A percentile compares a stretch with the other conserved stretches of the same genome.
Evolutionary conservation across 495 filamentous ascomycete species (phyloP).

Genomic region (Hyaloscypha hepaticicola): DNA sequence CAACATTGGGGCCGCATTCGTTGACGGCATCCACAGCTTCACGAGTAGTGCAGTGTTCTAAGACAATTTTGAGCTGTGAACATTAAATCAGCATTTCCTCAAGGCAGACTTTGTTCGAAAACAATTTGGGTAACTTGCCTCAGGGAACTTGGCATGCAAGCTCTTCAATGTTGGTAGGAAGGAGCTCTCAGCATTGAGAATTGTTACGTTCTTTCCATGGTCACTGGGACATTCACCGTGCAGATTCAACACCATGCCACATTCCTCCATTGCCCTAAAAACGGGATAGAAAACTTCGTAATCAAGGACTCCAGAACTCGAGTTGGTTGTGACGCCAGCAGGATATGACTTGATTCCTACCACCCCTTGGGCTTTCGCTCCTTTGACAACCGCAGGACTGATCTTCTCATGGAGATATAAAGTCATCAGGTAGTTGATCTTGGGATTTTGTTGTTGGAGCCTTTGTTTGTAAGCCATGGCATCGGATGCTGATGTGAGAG

Average conservation of each 20-base stretch:
- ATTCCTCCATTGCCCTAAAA: conserved; percentile 70
- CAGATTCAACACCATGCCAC: conserved; percentile 56
- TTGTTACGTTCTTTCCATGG: conserved; percentile 63
- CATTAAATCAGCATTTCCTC: not conserved
- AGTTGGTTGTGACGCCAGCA: conserved; percentile 80
- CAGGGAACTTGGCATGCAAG: conserved; percentile 74
- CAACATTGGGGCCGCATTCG: conserved; percentile 72
- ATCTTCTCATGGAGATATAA: conserved; percentile 54
- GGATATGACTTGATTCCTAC: conserved; percentile 69
- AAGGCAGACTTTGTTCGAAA: too few relatives aligned
- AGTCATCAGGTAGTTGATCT: conserved; percentile 83
- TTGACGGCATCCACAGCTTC: conserved; percentile 78
- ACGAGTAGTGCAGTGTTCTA: conserved; percentile 80
- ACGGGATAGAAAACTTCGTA: conserved; percentile 72
- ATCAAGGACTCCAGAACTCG: conserved; percentile 73
- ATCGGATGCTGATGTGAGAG: conserved; percentile 69
- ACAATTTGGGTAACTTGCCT: conserved; percentile 25
- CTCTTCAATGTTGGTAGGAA: conserved; percentile 76
- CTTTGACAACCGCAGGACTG: conserved; percentile 73
- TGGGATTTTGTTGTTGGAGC: conserved; percentile 65
- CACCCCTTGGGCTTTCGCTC: conserved; percentile 65
- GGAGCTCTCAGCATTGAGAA: conserved; percentile 74
- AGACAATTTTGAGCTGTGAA: conserved; percentile 22
- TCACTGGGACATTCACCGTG: conserved; percentile 56
- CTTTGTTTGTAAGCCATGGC: conserved; percentile 72